These are phyloP conservation scores for Verticillium longisporum DNA, from an alignment of 2,329 filamentous ascomycete species.

Conservation along the genomic window DNA sequence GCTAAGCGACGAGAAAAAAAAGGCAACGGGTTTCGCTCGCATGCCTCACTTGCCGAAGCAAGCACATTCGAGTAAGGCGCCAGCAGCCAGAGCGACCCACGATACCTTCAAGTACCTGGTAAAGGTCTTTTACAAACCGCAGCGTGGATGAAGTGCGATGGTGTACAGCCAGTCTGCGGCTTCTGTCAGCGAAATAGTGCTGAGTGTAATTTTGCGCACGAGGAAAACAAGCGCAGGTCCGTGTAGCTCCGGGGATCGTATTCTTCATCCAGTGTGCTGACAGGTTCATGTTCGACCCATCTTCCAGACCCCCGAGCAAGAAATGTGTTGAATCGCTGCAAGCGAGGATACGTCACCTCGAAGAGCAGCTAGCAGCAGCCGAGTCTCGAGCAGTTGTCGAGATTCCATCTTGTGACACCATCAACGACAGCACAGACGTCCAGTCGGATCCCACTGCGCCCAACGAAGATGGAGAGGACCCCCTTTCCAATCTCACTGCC, in stretches of 20 bases:
- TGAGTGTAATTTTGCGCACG: conserved; percentile 8
- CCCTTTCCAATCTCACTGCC: conserved; percentile 11
- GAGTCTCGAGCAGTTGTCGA: not conserved
- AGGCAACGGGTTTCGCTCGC: conserved; percentile 12
- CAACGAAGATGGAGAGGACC: conserved; percentile 4
- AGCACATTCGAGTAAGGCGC: conserved; percentile 9
- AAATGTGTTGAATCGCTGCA: conserved; percentile 15
- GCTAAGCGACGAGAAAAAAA: conserved; percentile 2
- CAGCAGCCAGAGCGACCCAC: too few species aligned
- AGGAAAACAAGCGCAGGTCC: conserved; percentile 9
- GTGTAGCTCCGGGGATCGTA: too few species aligned
- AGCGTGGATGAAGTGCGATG: conserved; percentile 6
- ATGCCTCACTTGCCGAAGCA: conserved; percentile 10
- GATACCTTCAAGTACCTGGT: too few species aligned
- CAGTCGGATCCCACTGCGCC: conserved; percentile 1
- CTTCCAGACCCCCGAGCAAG: conserved; percentile 15
- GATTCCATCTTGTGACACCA: not conserved
- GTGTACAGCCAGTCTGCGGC: conserved; percentile 7
- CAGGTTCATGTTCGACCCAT: not conserved
- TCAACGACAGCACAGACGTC: not conserved
- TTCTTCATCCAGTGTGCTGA: not conserved
- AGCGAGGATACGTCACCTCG: conserved; percentile 11
- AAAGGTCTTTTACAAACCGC: not conserved
- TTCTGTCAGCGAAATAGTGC: conserved; percentile 5
- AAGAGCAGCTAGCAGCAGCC: conserved; percentile 8